phyloP scores from a whole-genome alignment of 2,329 filamentous ascomycete genomes.

The Dactylellina leptospora region DNA sequence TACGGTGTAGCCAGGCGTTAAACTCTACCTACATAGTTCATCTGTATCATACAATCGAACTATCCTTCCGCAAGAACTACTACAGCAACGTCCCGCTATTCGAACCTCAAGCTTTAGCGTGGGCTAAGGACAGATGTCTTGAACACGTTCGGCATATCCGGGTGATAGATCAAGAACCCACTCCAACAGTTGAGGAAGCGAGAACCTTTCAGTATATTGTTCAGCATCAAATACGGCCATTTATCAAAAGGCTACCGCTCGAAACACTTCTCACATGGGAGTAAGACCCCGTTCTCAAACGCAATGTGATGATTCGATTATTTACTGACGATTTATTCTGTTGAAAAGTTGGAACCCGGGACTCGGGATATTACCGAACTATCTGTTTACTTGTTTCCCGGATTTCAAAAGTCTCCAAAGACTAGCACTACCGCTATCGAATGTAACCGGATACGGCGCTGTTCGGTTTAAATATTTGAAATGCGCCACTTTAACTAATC shows the following conservation, averaged over 20 bases:
- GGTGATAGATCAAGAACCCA: background rate
- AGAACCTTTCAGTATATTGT: background rate
- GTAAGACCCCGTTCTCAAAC: background rate
- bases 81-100: background rate
- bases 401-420: background rate
- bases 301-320: background rate
- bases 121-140: background rate
- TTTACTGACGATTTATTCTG: background rate
- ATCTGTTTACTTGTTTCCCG: background rate
- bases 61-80: background rate
- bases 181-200: background rate
- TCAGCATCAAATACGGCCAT: background rate
- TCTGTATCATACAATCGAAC: background rate
- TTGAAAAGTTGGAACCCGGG: slow-evolving; percentile 1
- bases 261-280: background rate
- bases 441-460: background rate
- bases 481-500: background rate
- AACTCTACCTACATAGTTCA: background rate
- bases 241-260: background rate
- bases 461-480: background rate
- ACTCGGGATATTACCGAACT: background rate
- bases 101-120: background rate
- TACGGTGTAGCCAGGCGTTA: background rate
- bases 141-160: background rate
- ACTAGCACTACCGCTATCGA: background rate